Conservation (phyloP, 495 filamentous ascomycete genomes). For the Penicillium ochrochloron region DNA sequence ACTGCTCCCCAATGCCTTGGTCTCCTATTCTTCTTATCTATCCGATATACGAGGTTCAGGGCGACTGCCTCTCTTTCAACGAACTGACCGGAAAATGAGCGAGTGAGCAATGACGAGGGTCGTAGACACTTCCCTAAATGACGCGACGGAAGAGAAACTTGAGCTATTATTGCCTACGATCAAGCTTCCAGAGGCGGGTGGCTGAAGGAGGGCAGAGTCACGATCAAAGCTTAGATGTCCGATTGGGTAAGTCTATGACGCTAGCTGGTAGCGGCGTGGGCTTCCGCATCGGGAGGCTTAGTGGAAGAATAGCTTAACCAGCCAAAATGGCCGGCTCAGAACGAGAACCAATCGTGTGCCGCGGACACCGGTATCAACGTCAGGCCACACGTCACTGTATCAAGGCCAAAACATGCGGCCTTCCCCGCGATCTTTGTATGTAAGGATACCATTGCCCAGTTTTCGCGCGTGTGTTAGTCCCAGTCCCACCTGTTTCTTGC, state of each 20-base stretch:
- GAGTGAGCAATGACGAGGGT: no score
- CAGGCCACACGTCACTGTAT: neutral
- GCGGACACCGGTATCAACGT: neutral
- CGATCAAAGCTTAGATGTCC: conserved; percentile 1
- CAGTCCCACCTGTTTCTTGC: neutral
- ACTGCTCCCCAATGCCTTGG: no score
- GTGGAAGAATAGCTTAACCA: neutral
- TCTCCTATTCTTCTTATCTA: no score
- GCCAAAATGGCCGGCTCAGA: neutral
- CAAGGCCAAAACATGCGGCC: neutral
- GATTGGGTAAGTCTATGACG: conserved; percentile 1
- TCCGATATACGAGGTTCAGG: no score
- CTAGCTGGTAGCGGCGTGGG: neutral
- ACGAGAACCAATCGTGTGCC: neutral
- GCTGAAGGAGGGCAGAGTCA: neutral
- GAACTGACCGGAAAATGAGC: no score
- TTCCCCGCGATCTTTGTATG: neutral
- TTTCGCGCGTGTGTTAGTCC: neutral
- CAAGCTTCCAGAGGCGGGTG: neutral
- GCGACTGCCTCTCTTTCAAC: no score
- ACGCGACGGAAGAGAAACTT: no score
- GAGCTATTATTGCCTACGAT: neutral
- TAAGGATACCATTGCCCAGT: neutral
- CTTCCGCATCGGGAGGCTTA: neutral
- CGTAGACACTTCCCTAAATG: no score